phyloP scores from a whole-genome alignment of 805 yeast genomes.

The Saccharomyces cerevisiae region DNA sequence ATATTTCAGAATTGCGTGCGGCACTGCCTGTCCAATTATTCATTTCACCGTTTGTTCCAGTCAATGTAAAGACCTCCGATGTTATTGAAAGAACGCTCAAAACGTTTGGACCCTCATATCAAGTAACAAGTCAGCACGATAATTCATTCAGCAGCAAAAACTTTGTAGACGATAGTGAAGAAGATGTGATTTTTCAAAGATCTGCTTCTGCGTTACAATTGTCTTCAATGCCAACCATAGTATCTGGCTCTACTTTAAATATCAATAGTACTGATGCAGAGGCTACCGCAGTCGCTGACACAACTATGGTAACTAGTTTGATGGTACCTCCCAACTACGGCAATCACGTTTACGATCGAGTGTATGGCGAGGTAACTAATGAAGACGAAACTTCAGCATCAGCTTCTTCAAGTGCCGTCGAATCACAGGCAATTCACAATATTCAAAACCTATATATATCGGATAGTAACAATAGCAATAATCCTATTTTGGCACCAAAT shows the following conservation, averaged over 20 bases:
- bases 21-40: conserved; percentile 74
- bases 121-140: not conserved
- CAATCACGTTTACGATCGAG: conserved; percentile 68
- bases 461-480: not conserved
- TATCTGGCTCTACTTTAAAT: conserved; percentile 1
- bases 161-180: conserved; percentile 21
- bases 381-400: not conserved
- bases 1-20: conserved; percentile 85
- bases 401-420: not conserved
- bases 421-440: not conserved
- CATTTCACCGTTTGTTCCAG: conserved; percentile 74
- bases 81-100: not conserved
- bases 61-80: conserved; percentile 31
- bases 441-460: not conserved
- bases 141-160: not conserved
- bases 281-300: not conserved
- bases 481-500: not conserved
- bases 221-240: conserved; percentile 7
- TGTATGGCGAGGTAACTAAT: conserved; percentile 53
- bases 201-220: conserved; percentile 29
- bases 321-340: conserved; percentile 85
- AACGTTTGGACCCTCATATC: not conserved
- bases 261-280: not conserved
- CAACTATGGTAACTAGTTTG: conserved; percentile 28
- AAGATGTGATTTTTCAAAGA: conserved; percentile 34